phyloP scores from a whole-genome alignment of 805 yeast species.

The Wickerhamiella spandovensis region DNA sequence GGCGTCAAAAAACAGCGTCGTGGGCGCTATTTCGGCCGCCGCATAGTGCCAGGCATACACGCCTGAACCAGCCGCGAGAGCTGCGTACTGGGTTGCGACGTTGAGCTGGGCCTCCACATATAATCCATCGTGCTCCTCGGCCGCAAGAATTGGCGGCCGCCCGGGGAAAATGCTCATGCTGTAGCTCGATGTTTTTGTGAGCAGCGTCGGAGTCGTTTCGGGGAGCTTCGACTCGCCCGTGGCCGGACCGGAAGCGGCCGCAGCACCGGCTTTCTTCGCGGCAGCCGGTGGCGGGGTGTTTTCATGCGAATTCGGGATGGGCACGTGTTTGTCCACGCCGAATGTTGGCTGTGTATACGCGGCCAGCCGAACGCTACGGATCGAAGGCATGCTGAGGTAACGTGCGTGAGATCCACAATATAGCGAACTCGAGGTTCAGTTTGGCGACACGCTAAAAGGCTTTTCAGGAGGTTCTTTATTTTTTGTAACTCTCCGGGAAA shows the following conservation, averaged over 20 bases:
- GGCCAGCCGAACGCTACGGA: neutral
- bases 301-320: neutral
- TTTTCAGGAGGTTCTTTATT: too few relatives aligned
- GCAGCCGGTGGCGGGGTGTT: neutral
- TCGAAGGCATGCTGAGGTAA: constrained; percentile 1
- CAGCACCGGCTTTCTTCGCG: neutral
- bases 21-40: constrained; percentile 47
- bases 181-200: constrained; percentile 46
- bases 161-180: constrained; percentile 45
- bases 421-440: neutral
- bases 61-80: constrained; percentile 35
- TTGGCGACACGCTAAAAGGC: too few relatives aligned
- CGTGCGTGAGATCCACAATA: neutral
- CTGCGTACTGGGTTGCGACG: constrained; percentile 34
- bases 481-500: too few relatives aligned
- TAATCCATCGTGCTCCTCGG: constrained; percentile 6
- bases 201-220: constrained; percentile 25
- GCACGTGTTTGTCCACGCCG: neutral
- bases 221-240: too few relatives aligned
- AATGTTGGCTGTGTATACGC: neutral
- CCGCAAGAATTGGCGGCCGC: constrained; percentile 32
- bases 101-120: constrained; percentile 33
- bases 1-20: constrained; percentile 26
- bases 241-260: constrained; percentile 16
- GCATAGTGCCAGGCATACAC: constrained; percentile 58